Base-by-base conservation (phyloP, 208 protist genomes). In the Acanthamoeba polyphaga region DNA sequence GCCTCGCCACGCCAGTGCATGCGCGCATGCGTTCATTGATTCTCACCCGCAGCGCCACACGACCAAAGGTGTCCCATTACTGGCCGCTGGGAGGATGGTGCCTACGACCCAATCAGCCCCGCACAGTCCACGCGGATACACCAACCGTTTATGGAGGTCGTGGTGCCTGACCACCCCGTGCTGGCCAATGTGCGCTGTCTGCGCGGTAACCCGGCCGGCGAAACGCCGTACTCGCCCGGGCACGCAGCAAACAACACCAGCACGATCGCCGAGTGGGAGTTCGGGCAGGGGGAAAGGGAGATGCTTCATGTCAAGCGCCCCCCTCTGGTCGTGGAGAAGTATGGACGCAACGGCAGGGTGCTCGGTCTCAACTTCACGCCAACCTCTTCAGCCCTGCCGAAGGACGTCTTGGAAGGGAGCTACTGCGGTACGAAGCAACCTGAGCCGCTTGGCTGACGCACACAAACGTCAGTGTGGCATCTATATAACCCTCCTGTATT, bases 291-390 rank as follows among this genome's bases (percentile, higher is more conserved):
- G 19, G 70, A n/a, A 10, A 34, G 46, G 29, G 9, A 49, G 29
- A 38, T 80, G 70, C 70, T 80, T 22, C 70, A n/a, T 12, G 19
- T 24, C 34, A 80, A 80, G 70, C 70, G 70, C 15, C 0, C 34
- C 51, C 70, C 70, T 80, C 70, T 80, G 15, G 70, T 80, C 1
- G 70, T 80, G 70, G 70, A 80, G n/a, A 80, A 80, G 32, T 12
- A 80, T n/a, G 70, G 70, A n/a, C 32, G 3, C 29, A 34, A 80
- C 29, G 70, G 70, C 34, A 1, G n/a, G 76, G 22, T 85, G 15
- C 4, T 85, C 17, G 38, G 19, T 3, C 76, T 85, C 46, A 85
- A 85, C 76, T 58, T 85, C 29, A 85, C 76, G 46, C 76, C 76
- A 19, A 85, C 76, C 17, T 85, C 76, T 7, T 38, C 76, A 3